Base-by-base conservation (phyloP, 495 filamentous ascomycete species). In the Tuber borchii region DNA sequence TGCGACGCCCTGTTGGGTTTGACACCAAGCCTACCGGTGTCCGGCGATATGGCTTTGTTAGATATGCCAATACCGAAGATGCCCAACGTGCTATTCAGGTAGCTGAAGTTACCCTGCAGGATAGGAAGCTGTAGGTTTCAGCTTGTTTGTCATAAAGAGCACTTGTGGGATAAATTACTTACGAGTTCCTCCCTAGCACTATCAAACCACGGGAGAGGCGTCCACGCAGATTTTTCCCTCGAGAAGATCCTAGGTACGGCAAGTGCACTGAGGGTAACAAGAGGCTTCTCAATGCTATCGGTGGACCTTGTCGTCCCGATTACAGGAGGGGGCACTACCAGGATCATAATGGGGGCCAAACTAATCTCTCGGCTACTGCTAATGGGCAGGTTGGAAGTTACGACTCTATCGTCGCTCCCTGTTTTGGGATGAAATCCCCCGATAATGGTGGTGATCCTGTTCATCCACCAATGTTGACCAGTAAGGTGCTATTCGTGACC, bases 181-280 rank as follows among this genome's bases (percentile, higher is more conserved):
- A 48, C 78, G 44, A 79, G 14, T 16, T 17, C 34, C 45, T 9
- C 17, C 31, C 69, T 70, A 83, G 81, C 20, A 75, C 76, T 22
- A 83, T 83, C 42, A 83, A 76, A 75, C 76, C 81, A 34, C 78
- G 81, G 39, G 78, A 83, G 39, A 83, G 76, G 69, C 79, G n/a
- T n/a, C n/a, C n/a, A n/a, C n/a, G n/a, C n/a, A n/a, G n/a, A n/a
- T n/a, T n/a, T n/a, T n/a, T n/a, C n/a, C n/a, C n/a, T n/a, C n/a
- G n/a, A n/a, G n/a, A n/a, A n/a, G n/a, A n/a, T n/a, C n/a, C n/a
- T n/a, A 26, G 56, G 10, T 34, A 65, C 26, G 12, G 26, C 14
- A 65, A 65, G 56, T 65, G 34, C 12, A 34, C 26, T 16, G 56
- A 65, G n/a, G 4, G 56, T 34, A 34, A 34, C 14, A 26, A 65